Percentiles rank a stretch among this genome's conserved stretches.
Conservation (phyloP, 2,329 filamentous ascomycete genomes). For the Beauveria pseudobassiana region DNA sequence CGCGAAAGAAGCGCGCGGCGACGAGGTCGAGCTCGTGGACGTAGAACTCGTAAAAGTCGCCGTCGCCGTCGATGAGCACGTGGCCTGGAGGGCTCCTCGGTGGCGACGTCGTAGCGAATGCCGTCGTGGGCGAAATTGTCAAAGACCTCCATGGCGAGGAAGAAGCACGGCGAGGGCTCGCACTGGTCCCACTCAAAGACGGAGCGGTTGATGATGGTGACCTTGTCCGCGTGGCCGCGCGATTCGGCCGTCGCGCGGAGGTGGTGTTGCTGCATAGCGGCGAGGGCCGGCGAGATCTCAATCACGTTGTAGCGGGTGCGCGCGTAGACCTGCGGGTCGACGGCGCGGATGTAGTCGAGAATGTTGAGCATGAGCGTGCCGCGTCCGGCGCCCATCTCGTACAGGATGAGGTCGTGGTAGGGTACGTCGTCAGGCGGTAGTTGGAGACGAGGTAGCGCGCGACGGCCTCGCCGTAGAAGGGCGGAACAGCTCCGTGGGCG, state of each 20-base stretch:
- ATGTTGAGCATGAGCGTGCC: conserved; percentile 98
- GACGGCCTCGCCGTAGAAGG: conserved; percentile 94
- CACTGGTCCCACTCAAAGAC: conserved; percentile 90
- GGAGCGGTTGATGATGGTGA: conserved; percentile 90
- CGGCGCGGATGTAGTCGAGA: conserved; percentile 86
- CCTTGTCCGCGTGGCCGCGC: conserved; percentile 71
- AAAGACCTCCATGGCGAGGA: conserved; percentile 95
- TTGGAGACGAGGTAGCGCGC: conserved; percentile 94
- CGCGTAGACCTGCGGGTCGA: conserved; percentile 86
- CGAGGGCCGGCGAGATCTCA: conserved; percentile 81
- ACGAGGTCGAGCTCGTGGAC: conserved; percentile 71
- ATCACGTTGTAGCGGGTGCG: conserved; percentile 93
- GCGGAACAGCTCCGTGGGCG: conserved; percentile 91
- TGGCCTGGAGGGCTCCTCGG: conserved; percentile 80
- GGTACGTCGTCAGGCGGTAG: conserved; percentile 89
- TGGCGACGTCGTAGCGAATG: conserved; percentile 79
- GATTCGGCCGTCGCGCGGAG: conserved; percentile 58
- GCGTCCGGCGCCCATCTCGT: conserved; percentile 97
- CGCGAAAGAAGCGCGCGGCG: conserved; percentile 71
- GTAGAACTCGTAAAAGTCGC: conserved; percentile 96
- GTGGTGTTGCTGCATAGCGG: conserved; percentile 66
- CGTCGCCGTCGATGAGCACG: conserved; percentile 75
- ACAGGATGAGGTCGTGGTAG: conserved; percentile 94
- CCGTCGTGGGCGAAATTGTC: conserved; percentile 97
- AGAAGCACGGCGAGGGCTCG: conserved; percentile 92